Evolutionary conservation across 345 rosid species (phyloP), one percentile per base, ranked within the genome.

Genomic region (Geranium rotundifolium): DNA sequence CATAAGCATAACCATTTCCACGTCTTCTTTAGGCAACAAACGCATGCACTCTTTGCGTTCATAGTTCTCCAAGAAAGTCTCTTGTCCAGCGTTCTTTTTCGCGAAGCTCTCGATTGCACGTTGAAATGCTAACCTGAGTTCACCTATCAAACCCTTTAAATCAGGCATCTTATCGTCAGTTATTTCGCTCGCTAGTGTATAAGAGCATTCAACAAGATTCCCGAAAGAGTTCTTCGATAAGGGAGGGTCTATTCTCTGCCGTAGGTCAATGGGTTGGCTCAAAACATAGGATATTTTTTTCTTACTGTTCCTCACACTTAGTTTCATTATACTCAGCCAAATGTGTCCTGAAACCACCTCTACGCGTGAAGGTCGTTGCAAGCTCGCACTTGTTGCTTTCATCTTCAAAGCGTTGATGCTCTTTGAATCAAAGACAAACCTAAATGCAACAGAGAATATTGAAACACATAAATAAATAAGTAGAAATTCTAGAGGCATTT

Each of bases 271-370:
- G 5, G 72, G 0, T 65, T 72, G 81, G 16, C 69, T 69, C 13
- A 72, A 31, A 72, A 56, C 67, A 65, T 54, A 17, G 50, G 23
- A 2, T 7, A 2, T 31, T 17, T 17, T 71, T 31, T 31, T 3
- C 7, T n/a, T n/a, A n/a, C 4, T 76, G 17, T 59, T 17, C 16
- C 46, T 58, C 16, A 54, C 54, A 41, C 62, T 65, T 0, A 76
- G 67, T 19, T 61, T 67, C 71, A 73, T 69, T 29, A 19, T 9
- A 61, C 65, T 72, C 56, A 73, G 76, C 84, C 87, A 82, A 46
- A 77, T 61, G 29, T 77, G 65, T 17, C 79, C 84, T 0, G 74
- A 71, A 60, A 82, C 69, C 2, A 55, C 70, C 75, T 77, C 73
- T 10, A 80, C 69, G 0, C 70, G 63, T 5, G 81, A 71, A 0